phyloP scores from a whole-genome alignment of 495 filamentous ascomycete species.

The Talaromyces thailandensis region DNA sequence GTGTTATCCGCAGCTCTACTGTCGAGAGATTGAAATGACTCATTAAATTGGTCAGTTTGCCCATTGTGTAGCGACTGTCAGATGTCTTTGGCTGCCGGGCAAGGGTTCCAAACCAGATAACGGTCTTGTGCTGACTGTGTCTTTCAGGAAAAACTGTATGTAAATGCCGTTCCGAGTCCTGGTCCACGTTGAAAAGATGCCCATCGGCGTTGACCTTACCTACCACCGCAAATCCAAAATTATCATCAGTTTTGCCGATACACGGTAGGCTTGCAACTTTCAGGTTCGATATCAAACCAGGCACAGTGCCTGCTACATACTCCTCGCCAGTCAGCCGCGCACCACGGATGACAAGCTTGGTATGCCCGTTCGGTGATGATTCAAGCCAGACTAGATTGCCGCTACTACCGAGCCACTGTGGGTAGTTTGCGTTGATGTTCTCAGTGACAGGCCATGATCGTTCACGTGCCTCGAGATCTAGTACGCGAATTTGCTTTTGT shows the following conservation, averaged over 20 bases:
- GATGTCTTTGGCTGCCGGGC: slow-evolving; percentile 33
- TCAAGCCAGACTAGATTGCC: slow-evolving; percentile 61
- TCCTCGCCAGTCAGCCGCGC: slow-evolving; percentile 44
- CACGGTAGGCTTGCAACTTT: slow-evolving; percentile 55
- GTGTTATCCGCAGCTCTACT: slow-evolving; percentile 46
- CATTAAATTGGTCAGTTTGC: slow-evolving; percentile 39
- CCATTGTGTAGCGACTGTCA: slow-evolving; percentile 30
- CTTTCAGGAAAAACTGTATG: slow-evolving; percentile 49
- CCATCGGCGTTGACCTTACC: slow-evolving; percentile 48
- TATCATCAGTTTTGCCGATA: slow-evolving; percentile 19
- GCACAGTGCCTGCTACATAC: slow-evolving; percentile 54
- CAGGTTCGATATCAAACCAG: slow-evolving; percentile 60
- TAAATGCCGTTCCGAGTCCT: slow-evolving; percentile 36
- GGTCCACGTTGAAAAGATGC: slow-evolving; percentile 44
- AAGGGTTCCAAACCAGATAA: slow-evolving; percentile 65
- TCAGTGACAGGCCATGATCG: slow-evolving; percentile 53
- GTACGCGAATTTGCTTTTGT: slow-evolving; percentile 60
- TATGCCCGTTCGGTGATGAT: slow-evolving; percentile 51
- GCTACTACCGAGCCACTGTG: slow-evolving; percentile 62
- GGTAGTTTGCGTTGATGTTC: slow-evolving; percentile 53
- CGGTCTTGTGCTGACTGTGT: slow-evolving; percentile 52
- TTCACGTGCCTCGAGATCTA: slow-evolving; percentile 61
- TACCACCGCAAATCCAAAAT: slow-evolving; percentile 61
- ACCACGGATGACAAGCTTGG: slow-evolving; percentile 50
- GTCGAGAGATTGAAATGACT: slow-evolving; percentile 27